These are phyloP conservation scores for Brasenia schreberi DNA, from an alignment of 164 flowering plant species.

Conservation along the genomic window DNA sequence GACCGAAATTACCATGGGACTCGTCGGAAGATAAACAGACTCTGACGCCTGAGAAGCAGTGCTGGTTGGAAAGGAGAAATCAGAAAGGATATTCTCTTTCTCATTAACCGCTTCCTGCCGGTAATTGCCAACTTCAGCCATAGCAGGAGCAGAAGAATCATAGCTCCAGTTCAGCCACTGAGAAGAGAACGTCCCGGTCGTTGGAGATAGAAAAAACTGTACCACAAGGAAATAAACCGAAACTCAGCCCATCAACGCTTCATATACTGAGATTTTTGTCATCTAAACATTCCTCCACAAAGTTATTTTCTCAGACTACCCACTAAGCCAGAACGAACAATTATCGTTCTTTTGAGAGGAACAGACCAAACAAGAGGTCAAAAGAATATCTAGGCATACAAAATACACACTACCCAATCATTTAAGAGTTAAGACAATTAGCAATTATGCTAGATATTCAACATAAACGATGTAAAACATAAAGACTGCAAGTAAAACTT, in stretches of 20 bases:
- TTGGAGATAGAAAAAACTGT: slow-evolving; percentile 66
- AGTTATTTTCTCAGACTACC: too few species aligned
- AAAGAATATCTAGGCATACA: too few species aligned
- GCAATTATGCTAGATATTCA: too few species aligned
- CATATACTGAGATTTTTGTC: background rate
- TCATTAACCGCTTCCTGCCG: slow-evolving; percentile 14
- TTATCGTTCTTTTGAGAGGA: too few species aligned
- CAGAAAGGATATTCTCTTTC: slow-evolving; percentile 26
- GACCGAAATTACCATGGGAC: background rate
- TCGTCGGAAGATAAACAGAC: background rate
- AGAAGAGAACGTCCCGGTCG: slow-evolving; percentile 38
- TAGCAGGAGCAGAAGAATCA: slow-evolving; percentile 5
- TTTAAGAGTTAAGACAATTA: too few species aligned
- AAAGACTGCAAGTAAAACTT: too few species aligned
- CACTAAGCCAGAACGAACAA: too few species aligned
- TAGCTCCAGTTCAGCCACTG: slow-evolving; percentile 29
- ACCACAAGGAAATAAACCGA: background rate
- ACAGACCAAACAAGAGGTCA: too few species aligned
- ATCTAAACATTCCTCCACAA: background rate
- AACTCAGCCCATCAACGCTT: background rate
- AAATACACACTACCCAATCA: too few species aligned
- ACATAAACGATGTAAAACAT: too few species aligned
- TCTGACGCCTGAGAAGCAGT: slow-evolving; percentile 5
- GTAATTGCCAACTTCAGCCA: slow-evolving; percentile 4
- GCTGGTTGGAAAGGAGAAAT: slow-evolving; percentile 55